Percentiles rank a stretch among this genome's conserved stretches.
Conservation (phyloP, 805 yeast genomes). For the Starmerella tilneyi region DNA sequence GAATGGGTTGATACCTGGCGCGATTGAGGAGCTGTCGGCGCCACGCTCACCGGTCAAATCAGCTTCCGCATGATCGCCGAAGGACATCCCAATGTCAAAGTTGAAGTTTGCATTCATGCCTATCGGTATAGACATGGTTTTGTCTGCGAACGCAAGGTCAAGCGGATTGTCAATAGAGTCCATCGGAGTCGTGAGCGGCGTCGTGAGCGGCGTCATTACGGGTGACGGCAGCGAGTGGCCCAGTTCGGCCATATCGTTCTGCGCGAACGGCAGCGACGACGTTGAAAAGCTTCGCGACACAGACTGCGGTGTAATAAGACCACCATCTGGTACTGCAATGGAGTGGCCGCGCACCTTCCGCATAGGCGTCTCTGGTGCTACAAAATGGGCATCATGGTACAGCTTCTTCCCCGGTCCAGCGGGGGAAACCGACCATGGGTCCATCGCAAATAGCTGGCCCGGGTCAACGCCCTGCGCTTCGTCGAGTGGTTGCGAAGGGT, state of each 20-base stretch:
- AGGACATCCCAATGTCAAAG: conserved; percentile 1
- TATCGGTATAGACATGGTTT: conserved; percentile 3
- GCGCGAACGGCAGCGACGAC: conserved; percentile 15
- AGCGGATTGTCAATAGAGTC: conserved; percentile 13
- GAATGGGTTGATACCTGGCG: conserved; percentile 30
- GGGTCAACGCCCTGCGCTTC: conserved; percentile 11
- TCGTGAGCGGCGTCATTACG: conserved; percentile 18
- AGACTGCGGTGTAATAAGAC: conserved; percentile 19
- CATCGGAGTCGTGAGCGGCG: conserved; percentile 22
- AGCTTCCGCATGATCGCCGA: neutral
- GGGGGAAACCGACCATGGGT: conserved; percentile 10
- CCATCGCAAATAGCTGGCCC: conserved; percentile 6
- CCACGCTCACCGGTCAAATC: neutral
- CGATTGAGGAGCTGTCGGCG: conserved; percentile 12
- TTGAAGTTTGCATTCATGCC: conserved; percentile 5
- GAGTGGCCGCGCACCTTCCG: conserved; percentile 16
- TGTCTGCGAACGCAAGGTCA: conserved; percentile 6
- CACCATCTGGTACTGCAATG: conserved; percentile 5
- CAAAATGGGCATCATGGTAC: neutral
- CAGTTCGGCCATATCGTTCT: neutral
- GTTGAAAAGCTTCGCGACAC: conserved; percentile 18
- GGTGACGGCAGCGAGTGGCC: conserved; percentile 5
- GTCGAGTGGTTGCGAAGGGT: conserved; percentile 6
- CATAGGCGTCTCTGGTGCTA: conserved; percentile 19
- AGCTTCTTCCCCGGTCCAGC: conserved; percentile 11